Conservation (phyloP, 805 yeast genomes). For the Lipomyces lipofer region DNA sequence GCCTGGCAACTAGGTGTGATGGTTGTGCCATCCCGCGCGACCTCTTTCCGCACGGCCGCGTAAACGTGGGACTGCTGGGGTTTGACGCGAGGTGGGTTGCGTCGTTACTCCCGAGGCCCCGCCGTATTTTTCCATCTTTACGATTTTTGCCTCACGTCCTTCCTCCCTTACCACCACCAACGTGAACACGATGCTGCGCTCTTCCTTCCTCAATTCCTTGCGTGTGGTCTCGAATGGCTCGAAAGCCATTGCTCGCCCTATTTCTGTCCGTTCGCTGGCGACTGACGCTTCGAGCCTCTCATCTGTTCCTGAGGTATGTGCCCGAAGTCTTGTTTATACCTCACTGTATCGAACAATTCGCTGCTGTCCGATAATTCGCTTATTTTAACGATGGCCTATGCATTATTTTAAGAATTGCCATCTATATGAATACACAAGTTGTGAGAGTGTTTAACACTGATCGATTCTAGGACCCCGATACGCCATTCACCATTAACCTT, state of each 20-base stretch:
- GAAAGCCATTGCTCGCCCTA: slow-evolving; percentile 17
- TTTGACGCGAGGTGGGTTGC: too few relatives aligned
- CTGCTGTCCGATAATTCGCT: too few relatives aligned
- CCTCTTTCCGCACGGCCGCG: slow-evolving; percentile 6
- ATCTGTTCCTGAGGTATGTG: slow-evolving; percentile 24
- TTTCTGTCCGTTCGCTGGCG: slow-evolving; percentile 25
- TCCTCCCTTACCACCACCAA: background rate
- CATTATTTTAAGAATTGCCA: too few relatives aligned
- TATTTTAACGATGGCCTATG: too few relatives aligned
- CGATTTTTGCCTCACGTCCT: background rate
- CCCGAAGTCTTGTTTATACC: too few relatives aligned
- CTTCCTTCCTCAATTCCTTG: slow-evolving; percentile 11
- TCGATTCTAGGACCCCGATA: slow-evolving; percentile 20
- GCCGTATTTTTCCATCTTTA: too few relatives aligned
- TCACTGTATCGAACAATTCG: too few relatives aligned
- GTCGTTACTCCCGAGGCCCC: too few relatives aligned
- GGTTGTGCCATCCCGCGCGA: slow-evolving; percentile 8
- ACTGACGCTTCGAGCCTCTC: slow-evolving; percentile 18
- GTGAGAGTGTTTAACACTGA: too few relatives aligned
- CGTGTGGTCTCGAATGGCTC: slow-evolving; percentile 23
- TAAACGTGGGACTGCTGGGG: slow-evolving; percentile 8
- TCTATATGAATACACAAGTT: too few relatives aligned
- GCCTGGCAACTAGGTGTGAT: background rate
- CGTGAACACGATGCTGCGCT: slow-evolving; percentile 11
- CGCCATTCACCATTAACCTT: slow-evolving; percentile 43